Percentiles rank a stretch among this genome's conserved stretches.
phyloP scores from a whole-genome alignment of 2,329 filamentous ascomycete species.

The Sporothrix pseudoabietina region DNA sequence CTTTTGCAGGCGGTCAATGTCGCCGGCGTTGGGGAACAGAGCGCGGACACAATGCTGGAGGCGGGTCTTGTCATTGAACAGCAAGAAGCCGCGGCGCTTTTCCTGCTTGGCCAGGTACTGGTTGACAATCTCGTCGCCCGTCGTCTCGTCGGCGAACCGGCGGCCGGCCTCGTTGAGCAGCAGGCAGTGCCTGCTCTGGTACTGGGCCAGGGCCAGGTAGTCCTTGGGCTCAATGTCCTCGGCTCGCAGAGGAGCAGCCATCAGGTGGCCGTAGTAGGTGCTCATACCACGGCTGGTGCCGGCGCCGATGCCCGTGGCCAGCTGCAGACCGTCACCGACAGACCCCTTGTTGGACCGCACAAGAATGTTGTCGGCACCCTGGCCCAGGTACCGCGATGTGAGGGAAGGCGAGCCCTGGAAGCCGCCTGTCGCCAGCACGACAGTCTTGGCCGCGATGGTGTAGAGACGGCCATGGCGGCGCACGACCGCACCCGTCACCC shows the following conservation, averaged over 20 bases:
- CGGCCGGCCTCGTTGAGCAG: constrained; percentile 19
- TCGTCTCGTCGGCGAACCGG: constrained; percentile 15
- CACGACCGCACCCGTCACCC: constrained; percentile 8
- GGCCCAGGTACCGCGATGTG: not conserved
- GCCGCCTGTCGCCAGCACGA: constrained; percentile 15
- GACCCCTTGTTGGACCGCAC: constrained; percentile 17
- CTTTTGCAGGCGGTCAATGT: constrained; percentile 17
- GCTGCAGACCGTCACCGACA: not conserved
- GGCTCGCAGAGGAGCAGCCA: not conserved
- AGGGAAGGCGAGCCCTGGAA: constrained; percentile 21
- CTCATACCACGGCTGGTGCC: constrained; percentile 15
- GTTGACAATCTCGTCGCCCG: constrained; percentile 17
- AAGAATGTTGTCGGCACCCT: constrained; percentile 20
- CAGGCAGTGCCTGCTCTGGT: constrained; percentile 9
- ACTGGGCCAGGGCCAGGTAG: not conserved
- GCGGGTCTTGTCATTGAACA: constrained; percentile 14
- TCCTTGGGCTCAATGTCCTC: constrained; percentile 12
- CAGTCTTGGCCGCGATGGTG: not conserved
- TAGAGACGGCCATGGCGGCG: not conserved
- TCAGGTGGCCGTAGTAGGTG: constrained; percentile 18
- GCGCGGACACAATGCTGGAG: constrained; percentile 4
- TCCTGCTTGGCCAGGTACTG: constrained; percentile 12
- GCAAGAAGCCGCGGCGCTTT: constrained; percentile 3
- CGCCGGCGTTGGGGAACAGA: constrained; percentile 15
- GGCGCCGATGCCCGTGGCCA: not conserved